Conservation (phyloP, 2,329 filamentous ascomycete genomes). For the Colletotrichum siamense region DNA sequence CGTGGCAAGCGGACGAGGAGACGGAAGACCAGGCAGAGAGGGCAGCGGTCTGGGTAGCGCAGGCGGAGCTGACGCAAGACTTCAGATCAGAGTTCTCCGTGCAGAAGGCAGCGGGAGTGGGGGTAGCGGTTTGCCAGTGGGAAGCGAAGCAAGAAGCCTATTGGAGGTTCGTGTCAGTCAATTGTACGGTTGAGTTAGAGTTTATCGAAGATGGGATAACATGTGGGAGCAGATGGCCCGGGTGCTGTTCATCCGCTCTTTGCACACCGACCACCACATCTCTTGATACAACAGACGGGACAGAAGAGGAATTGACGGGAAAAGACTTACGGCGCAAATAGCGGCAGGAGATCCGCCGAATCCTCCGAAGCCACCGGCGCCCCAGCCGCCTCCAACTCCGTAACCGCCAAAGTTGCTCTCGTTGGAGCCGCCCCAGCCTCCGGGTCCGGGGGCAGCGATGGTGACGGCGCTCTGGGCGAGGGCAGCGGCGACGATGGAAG, state of each 20-base stretch:
- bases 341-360: conserved; percentile 2
- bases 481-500: conserved; percentile 12
- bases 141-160: conserved; percentile 29
- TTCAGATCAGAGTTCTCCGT: conserved; percentile 15
- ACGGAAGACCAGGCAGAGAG: conserved; percentile 24
- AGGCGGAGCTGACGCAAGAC: conserved; percentile 27
- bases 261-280: background rate
- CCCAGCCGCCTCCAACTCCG: background rate
- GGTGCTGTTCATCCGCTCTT: background rate
- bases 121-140: conserved; percentile 27
- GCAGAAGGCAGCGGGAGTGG: conserved; percentile 28
- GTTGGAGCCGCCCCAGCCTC: background rate
- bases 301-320: background rate
- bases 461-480: conserved; percentile 10
- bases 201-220: background rate
- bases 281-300: background rate
- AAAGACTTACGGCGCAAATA: conserved; percentile 11
- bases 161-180: background rate
- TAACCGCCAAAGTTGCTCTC: conserved; percentile 9
- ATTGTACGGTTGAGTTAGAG: background rate
- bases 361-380: conserved; percentile 8
- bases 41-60: conserved; percentile 23
- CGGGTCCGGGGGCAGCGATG: conserved; percentile 10
- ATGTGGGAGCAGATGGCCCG: background rate
- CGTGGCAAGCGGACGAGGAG: conserved; percentile 26